These are phyloP conservation scores for Aspergillus fischeri DNA, from an alignment of 2,329 filamentous ascomycete genomes.

Conservation along the genomic window DNA sequence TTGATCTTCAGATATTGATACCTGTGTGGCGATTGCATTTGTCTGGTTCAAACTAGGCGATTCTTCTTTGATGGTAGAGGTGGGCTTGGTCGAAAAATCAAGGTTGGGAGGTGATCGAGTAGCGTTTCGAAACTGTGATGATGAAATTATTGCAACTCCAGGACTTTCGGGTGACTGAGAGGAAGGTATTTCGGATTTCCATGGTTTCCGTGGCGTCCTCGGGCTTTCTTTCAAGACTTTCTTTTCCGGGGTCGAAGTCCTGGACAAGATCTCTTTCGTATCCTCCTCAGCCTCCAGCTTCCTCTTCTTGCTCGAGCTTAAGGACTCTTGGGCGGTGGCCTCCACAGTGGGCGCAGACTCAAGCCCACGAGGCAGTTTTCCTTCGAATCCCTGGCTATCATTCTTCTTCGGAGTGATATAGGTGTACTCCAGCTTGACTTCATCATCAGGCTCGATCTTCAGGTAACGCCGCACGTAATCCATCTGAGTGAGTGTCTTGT, in stretches of 20 bases:
- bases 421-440: constrained; percentile 31
- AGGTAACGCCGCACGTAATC: constrained; percentile 36
- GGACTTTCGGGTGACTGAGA: constrained; percentile 43
- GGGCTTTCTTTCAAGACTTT: constrained; percentile 9
- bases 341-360: background rate
- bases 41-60: background rate
- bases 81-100: background rate
- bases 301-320: constrained; percentile 18
- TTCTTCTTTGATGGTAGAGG: constrained; percentile 20
- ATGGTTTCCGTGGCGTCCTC: constrained; percentile 31
- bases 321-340: background rate
- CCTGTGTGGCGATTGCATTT: background rate
- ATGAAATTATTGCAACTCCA: constrained; percentile 33
- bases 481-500: constrained; percentile 43
- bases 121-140: constrained; percentile 28
- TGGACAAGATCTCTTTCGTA: constrained; percentile 1
- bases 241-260: background rate
- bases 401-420: constrained; percentile 19
- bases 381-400: background rate
- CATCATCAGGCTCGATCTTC: constrained; percentile 32
- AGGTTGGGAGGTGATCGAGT: constrained; percentile 25
- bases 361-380: background rate
- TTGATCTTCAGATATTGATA: background rate
- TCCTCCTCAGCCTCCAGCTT: constrained; percentile 13
- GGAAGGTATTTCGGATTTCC: constrained; percentile 35